Conservation (phyloP, 805 yeast genomes). For the Yamadazyma takamatsuzukensis region DNA sequence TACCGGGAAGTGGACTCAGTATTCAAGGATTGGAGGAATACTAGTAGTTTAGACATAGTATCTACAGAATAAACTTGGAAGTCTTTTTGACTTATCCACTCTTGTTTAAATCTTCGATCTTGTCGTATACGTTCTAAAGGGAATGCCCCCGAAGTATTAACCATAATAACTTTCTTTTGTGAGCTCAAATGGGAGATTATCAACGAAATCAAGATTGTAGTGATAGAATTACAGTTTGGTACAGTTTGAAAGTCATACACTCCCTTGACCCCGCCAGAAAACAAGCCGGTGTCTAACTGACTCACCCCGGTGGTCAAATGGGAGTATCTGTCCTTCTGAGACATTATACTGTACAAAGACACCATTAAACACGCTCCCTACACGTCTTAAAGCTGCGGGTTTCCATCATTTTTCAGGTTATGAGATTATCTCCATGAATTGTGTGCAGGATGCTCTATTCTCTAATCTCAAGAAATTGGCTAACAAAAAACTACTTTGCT, state of each 20-base stretch:
- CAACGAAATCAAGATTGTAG: slow-evolving; percentile 19
- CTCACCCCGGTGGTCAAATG: slow-evolving; percentile 27
- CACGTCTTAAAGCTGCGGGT: slow-evolving; percentile 1
- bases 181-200: slow-evolving; percentile 25
- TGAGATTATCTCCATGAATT: too few species aligned
- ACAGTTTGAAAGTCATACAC: slow-evolving; percentile 36
- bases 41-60: slow-evolving; percentile 8
- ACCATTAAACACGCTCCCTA: slow-evolving; percentile 20
- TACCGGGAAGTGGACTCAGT: too few species aligned
- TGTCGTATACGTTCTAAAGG: slow-evolving; percentile 21
- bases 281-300: slow-evolving; percentile 24
- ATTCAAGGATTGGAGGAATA: slow-evolving; percentile 7
- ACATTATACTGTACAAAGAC: slow-evolving; percentile 26
- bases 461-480: too few species aligned
- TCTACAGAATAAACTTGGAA: slow-evolving; percentile 5
- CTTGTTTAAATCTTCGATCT: slow-evolving; percentile 16
- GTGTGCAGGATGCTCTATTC: too few species aligned
- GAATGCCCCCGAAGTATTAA: slow-evolving; percentile 29
- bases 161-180: slow-evolving; percentile 19
- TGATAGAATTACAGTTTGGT: slow-evolving; percentile 25
- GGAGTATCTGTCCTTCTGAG: slow-evolving; percentile 18
- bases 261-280: slow-evolving; percentile 13
- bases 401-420: too few species aligned
- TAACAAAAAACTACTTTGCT: too few species aligned
- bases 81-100: slow-evolving; percentile 16